Percentiles rank a stretch among this genome's conserved stretches.
Evolutionary conservation across 78 protist species (phyloP).

Genomic region (Isochrysis galbana): DNA sequence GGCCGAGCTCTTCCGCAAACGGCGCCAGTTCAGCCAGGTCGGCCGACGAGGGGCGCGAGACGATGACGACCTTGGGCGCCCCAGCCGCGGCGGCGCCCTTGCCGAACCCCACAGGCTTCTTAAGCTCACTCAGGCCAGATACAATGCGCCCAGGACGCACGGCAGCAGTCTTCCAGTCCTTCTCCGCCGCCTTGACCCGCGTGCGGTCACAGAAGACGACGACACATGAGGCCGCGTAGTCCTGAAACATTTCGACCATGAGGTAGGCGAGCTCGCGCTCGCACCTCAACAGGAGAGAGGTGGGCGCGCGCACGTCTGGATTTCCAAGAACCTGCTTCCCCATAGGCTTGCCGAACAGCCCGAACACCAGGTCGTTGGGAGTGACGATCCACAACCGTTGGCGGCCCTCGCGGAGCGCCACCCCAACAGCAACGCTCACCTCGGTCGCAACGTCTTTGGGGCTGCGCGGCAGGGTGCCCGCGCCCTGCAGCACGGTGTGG

Average conservation of each 20-base stretch:
- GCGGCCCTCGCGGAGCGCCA: not conserved
- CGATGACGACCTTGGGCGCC: not conserved
- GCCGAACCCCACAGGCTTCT: not conserved
- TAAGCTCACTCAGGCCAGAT: not conserved
- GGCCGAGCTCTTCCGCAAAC: too few species aligned
- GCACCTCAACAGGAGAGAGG: not conserved
- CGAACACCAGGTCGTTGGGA: not conserved
- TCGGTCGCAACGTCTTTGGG: not conserved
- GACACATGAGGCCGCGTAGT: not conserved
- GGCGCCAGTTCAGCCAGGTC: not conserved
- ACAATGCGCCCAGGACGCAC: not conserved
- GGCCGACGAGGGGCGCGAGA: not conserved
- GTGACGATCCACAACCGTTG: not conserved
- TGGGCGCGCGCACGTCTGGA: not conserved
- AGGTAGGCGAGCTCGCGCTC: not conserved
- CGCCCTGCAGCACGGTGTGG: too few species aligned
- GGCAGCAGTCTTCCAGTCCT: not conserved
- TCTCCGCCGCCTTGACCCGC: not conserved
- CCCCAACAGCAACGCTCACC: not conserved
- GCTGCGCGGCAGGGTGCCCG: too few species aligned
- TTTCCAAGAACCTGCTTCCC: not conserved
- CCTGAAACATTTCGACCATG: not conserved
- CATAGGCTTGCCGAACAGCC: not conserved
- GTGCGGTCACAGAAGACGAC: not conserved
- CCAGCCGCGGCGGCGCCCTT: not conserved